These are phyloP conservation scores for Scedosporium boydii DNA, from an alignment of 2,329 filamentous ascomycete species.

Conservation along the genomic window DNA sequence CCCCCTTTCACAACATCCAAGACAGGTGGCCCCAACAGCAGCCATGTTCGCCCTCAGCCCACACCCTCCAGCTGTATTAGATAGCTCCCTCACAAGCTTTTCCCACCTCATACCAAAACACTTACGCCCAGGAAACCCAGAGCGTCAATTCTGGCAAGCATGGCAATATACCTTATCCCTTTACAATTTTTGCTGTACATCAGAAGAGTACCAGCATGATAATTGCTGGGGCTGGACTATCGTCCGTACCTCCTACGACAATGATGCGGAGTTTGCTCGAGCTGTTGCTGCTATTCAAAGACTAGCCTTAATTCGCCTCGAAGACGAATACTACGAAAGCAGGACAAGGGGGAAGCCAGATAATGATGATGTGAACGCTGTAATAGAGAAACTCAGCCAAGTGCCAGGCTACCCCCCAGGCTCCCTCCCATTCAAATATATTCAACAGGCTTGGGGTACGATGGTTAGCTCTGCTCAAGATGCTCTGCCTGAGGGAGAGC, in stretches of 20 bases:
- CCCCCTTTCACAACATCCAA: too few species aligned
- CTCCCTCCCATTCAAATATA: neutral
- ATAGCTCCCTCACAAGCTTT: neutral
- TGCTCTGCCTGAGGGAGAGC: slow-evolving; percentile 3
- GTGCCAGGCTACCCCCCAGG: neutral
- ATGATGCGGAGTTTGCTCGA: slow-evolving; percentile 5
- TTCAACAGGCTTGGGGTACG: slow-evolving; percentile 8
- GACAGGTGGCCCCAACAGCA: neutral
- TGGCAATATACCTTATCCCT: neutral
- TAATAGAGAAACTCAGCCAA: neutral
- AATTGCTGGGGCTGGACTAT: slow-evolving; percentile 8
- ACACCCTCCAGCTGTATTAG: slow-evolving; percentile 9
- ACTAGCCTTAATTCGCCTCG: slow-evolving; percentile 4
- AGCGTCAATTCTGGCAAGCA: neutral
- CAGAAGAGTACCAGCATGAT: slow-evolving; percentile 5
- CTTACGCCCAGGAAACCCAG: neutral
- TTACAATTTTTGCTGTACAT: neutral
- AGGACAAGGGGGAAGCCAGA: slow-evolving; percentile 2
- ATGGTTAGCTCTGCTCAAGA: slow-evolving; percentile 8
- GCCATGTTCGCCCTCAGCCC: slow-evolving; percentile 3
- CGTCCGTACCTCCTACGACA: slow-evolving; percentile 7
- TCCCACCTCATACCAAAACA: neutral
- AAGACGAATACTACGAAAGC: neutral
- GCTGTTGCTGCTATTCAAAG: slow-evolving; percentile 6
- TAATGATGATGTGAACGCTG: neutral